Evolutionary conservation across 164 flowering plant species (phyloP).

Genomic region (Protea cynaroides): DNA sequence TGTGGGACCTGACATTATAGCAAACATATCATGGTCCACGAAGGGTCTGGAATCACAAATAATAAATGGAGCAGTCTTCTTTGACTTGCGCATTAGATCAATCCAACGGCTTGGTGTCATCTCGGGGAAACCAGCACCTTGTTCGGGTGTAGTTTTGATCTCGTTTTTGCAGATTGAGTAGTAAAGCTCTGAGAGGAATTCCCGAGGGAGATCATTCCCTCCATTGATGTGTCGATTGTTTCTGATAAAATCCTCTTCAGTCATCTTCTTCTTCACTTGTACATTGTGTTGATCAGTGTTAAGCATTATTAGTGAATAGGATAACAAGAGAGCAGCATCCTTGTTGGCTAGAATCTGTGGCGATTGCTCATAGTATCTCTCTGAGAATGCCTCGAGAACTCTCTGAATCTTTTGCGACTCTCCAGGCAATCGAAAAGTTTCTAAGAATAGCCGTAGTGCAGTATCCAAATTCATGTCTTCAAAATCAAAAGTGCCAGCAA

Average conservation of each 20-base stretch:
- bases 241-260: conserved; percentile 43
- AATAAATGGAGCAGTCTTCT: conserved; percentile 33
- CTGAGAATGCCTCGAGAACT: conserved; percentile 44
- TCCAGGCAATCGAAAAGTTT: conserved; percentile 41
- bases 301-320: conserved; percentile 41
- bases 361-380: conserved; percentile 44
- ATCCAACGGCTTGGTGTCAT: conserved; percentile 40
- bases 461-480: conserved; percentile 37
- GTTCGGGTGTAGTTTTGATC: conserved; percentile 31
- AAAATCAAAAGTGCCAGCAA: conserved; percentile 38
- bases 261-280: conserved; percentile 48
- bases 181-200: conserved; percentile 32
- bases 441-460: conserved; percentile 37
- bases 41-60: conserved; percentile 23
- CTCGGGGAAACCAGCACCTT: conserved; percentile 28
- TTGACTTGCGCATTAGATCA: conserved; percentile 30
- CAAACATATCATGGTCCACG: conserved; percentile 41
- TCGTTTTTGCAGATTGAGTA: conserved; percentile 41
- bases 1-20: conserved; percentile 40
- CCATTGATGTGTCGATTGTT: conserved; percentile 41
- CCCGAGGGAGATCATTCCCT: conserved; percentile 38
- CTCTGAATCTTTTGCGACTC: conserved; percentile 43
- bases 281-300: conserved; percentile 44
- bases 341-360: conserved; percentile 33
- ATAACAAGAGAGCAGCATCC: conserved; percentile 40